Percentiles rank a stretch among this genome's conserved stretches.
Evolutionary conservation across 2,329 filamentous ascomycete genomes (phyloP).

Genomic region (Calonectria hongkongensis): DNA sequence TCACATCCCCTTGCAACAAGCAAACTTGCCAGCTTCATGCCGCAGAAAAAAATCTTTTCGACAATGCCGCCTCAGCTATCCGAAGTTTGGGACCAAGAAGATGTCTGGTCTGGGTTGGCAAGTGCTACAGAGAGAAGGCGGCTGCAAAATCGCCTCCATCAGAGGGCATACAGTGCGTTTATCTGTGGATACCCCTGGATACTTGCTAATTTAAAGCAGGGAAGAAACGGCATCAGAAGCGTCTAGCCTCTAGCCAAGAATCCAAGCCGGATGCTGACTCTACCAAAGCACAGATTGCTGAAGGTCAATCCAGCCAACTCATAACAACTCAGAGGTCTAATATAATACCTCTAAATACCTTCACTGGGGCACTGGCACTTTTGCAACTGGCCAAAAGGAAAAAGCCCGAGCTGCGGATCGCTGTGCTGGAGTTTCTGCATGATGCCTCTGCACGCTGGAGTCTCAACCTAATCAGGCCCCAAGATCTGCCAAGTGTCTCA

Average conservation of each 20-base stretch:
- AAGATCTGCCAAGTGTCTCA: conserved; percentile 3
- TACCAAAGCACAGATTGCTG: background rate
- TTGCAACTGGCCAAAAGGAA: background rate
- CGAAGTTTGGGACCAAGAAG: conserved; percentile 28
- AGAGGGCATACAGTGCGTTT: conserved; percentile 30
- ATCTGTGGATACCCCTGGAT: background rate
- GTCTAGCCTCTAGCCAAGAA: background rate
- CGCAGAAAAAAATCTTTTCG: background rate
- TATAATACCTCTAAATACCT: background rate
- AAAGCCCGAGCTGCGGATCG: background rate
- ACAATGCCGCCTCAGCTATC: conserved; percentile 23
- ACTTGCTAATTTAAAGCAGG: background rate
- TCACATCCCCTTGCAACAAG: background rate
- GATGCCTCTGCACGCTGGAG: conserved; percentile 1
- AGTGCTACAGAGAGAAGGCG: conserved; percentile 26
- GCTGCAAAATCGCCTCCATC: conserved; percentile 35
- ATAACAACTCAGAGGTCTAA: background rate
- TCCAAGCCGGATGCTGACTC: background rate
- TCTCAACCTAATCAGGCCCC: conserved; percentile 9
- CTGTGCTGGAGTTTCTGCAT: conserved; percentile 10
- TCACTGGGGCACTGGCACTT: background rate
- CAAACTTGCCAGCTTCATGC: background rate
- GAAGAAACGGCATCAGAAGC: background rate
- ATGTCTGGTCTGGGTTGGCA: conserved; percentile 28
- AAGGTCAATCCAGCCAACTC: background rate